These are phyloP conservation scores for Priceomyces fermenticarens DNA, from an alignment of 805 yeast species.

Conservation along the genomic window DNA sequence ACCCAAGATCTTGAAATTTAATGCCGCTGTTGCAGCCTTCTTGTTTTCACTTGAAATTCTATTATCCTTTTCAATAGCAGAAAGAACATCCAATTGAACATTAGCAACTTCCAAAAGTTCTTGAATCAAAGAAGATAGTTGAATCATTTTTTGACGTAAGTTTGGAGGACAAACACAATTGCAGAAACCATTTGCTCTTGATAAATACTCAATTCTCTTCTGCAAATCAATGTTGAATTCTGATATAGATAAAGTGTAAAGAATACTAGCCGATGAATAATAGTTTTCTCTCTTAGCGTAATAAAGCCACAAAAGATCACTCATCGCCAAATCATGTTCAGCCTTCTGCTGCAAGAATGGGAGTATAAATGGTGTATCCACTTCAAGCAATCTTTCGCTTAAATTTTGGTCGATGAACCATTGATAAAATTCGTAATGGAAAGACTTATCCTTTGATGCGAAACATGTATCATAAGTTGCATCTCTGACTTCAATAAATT, in stretches of 20 bases:
- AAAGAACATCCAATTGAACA: constrained; percentile 67
- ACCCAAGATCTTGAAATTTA: constrained; percentile 64
- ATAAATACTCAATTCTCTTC: constrained; percentile 80
- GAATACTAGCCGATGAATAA: constrained; percentile 78
- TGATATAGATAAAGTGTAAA: constrained; percentile 68
- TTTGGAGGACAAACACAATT: constrained; percentile 78
- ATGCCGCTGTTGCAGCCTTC: constrained; percentile 46
- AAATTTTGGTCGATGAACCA: constrained; percentile 83
- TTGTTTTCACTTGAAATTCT: constrained; percentile 50
- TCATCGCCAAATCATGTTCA: constrained; percentile 61
- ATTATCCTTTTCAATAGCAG: constrained; percentile 48
- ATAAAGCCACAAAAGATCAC: constrained; percentile 84
- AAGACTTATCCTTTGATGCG: constrained; percentile 72
- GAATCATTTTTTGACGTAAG: constrained; percentile 72
- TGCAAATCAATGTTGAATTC: constrained; percentile 65
- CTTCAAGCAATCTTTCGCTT: constrained; percentile 71
- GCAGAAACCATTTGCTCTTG: constrained; percentile 91
- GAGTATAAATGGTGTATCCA: constrained; percentile 78
- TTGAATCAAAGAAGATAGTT: constrained; percentile 63
- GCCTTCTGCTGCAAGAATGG: constrained; percentile 73
- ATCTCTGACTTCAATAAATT: constrained; percentile 60
- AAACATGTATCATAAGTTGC: constrained; percentile 73
- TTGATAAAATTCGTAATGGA: constrained; percentile 88
- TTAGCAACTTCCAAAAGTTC: constrained; percentile 85
- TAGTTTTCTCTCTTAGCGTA: constrained; percentile 79